Conservation (phyloP, 176 grass and related monocot genomes). For the Phoenix dactylifera region DNA sequence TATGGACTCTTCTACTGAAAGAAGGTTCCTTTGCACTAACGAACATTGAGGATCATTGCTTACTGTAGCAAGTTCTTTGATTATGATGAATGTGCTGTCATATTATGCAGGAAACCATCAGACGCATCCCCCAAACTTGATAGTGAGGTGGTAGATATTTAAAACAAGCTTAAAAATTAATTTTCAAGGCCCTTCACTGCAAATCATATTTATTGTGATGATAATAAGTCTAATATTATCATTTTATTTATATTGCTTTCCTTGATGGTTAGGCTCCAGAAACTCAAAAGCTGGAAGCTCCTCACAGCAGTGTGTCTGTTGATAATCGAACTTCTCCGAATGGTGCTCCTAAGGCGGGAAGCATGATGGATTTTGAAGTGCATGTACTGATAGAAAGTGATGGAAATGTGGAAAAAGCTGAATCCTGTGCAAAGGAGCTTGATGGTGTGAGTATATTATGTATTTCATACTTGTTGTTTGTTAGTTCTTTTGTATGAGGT, state of each 20-base stretch:
- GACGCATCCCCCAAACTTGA: conserved; percentile 25
- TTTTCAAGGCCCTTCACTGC: conserved; percentile 4
- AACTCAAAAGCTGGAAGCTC: conserved; percentile 36
- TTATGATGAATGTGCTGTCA: conserved; percentile 25
- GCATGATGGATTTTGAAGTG: conserved; percentile 60
- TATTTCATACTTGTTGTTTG: neutral
- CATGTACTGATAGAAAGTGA: conserved; percentile 58
- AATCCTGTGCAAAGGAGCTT: conserved; percentile 75
- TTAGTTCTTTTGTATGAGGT: too few species aligned
- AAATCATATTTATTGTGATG: neutral
- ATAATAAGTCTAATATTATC: conserved; percentile 7
- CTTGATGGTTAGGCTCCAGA: conserved; percentile 31
- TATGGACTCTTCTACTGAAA: conserved; percentile 29
- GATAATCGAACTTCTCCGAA: conserved; percentile 30
- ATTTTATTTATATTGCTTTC: conserved; percentile 22
- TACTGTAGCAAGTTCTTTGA: conserved; percentile 4
- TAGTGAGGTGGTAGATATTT: conserved; percentile 30
- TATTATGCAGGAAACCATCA: conserved; percentile 59
- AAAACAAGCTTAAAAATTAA: neutral
- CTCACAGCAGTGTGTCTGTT: neutral
- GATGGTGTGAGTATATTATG: conserved; percentile 67
- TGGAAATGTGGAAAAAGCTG: conserved; percentile 80
- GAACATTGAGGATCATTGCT: conserved; percentile 11
- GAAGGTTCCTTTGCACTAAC: conserved; percentile 29
- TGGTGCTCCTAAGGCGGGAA: conserved; percentile 23